phyloP scores from a whole-genome alignment of 2,329 filamentous ascomycete species.

The Aspergillus eucalypticola region DNA sequence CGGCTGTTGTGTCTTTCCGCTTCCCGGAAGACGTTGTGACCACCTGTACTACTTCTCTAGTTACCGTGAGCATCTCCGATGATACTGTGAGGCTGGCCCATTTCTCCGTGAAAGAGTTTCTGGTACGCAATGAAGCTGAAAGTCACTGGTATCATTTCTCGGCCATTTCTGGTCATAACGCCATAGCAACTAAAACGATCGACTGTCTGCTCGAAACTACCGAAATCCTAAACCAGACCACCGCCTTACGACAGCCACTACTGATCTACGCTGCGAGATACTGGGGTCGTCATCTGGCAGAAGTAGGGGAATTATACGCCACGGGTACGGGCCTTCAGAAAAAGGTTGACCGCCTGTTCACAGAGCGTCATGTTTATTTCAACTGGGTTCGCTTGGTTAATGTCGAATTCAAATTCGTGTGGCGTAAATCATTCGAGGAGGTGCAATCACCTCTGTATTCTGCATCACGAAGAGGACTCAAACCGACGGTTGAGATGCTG shows the following conservation, averaged over 20 bases:
- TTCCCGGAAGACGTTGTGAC: neutral
- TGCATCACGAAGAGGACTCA: neutral
- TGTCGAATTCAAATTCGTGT: neutral
- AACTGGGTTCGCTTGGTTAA: neutral
- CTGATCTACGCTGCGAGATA: neutral
- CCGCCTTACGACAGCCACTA: neutral
- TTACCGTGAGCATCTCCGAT: neutral
- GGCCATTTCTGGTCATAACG: neutral
- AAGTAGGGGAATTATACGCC: neutral
- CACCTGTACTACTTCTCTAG: constrained; percentile 1
- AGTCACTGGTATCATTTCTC: constrained; percentile 2
- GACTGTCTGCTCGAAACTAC: neutral
- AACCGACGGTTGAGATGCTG: neutral
- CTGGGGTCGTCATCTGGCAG: neutral
- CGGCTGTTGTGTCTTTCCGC: neutral
- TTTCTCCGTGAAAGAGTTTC: constrained; percentile 11
- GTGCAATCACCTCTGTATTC: neutral
- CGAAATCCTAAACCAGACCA: neutral
- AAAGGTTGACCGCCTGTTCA: neutral
- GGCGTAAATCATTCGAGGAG: neutral
- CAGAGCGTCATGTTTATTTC: neutral
- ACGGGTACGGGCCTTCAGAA: neutral
- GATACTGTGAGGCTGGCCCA: constrained; percentile 2
- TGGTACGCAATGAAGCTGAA: neutral
- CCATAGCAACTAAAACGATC: neutral